Conservation (phyloP, 345 rosid genomes). For the Gossypium longicalyx region DNA sequence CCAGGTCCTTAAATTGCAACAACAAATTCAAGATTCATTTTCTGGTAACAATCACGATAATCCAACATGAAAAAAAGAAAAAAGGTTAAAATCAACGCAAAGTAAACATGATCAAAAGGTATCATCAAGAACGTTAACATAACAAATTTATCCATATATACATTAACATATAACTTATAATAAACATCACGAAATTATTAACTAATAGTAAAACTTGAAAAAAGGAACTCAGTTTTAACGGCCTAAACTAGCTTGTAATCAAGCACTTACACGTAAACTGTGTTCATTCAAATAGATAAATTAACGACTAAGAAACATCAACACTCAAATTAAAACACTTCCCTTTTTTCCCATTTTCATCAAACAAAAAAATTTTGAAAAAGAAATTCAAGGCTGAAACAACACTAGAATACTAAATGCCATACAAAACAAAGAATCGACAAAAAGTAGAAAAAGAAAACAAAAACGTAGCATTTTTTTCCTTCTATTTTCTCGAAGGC, state of each 20-base stretch:
- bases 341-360: background rate
- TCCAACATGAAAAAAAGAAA: background rate
- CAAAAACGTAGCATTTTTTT: background rate
- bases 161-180: background rate
- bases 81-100: background rate
- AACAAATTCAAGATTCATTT: background rate
- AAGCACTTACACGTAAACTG: background rate
- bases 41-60: background rate
- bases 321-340: background rate
- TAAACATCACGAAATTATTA: background rate
- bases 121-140: background rate
- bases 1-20: background rate
- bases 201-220: background rate
- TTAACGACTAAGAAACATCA: background rate
- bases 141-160: background rate
- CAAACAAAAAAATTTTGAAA: background rate
- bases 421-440: background rate
- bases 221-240: background rate
- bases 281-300: too few relatives aligned
- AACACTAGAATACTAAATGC: background rate
- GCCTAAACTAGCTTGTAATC: background rate
- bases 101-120: background rate
- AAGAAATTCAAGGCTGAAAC: background rate
- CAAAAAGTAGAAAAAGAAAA: background rate
- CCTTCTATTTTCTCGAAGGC: slow-evolving; percentile 6